A percentile compares a stretch with the other conserved stretches of the same genome.
phyloP scores from a whole-genome alignment of 495 filamentous ascomycete genomes.

The Oleoguttula mirabilis region DNA sequence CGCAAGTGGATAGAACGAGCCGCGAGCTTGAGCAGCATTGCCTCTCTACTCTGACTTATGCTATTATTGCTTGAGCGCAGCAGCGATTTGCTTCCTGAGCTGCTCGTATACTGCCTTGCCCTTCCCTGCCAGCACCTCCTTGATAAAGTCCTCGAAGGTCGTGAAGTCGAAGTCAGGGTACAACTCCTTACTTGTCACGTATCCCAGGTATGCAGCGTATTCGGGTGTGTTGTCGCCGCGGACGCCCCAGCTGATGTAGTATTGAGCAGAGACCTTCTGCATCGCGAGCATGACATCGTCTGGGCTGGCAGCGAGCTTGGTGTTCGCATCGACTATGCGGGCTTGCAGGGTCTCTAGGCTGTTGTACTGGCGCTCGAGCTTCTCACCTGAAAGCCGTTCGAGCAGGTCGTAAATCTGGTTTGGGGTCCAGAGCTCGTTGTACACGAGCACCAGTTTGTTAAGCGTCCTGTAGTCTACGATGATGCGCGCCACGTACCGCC shows the following conservation, averaged over 20 bases:
- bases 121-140: slow-evolving; percentile 1
- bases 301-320: slow-evolving; percentile 34
- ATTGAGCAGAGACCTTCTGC: slow-evolving; percentile 35
- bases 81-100: too few species aligned
- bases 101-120: slow-evolving; percentile 1
- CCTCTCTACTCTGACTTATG: too few species aligned
- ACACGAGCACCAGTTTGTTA: slow-evolving; percentile 45
- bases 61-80: too few species aligned
- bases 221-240: slow-evolving; percentile 47
- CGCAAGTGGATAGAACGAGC: too few species aligned
- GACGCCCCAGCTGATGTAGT: slow-evolving; percentile 41
- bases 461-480: slow-evolving; percentile 44
- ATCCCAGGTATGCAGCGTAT: slow-evolving; percentile 47
- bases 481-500: slow-evolving; percentile 44
- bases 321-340: slow-evolving; percentile 30
- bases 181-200: slow-evolving; percentile 42
- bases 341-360: slow-evolving; percentile 20
- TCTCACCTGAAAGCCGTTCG: slow-evolving; percentile 44
- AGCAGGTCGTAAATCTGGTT: slow-evolving; percentile 40
- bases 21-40: too few species aligned
- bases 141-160: slow-evolving; percentile 1
- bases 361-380: slow-evolving; percentile 40
- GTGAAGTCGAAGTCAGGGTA: slow-evolving; percentile 36
- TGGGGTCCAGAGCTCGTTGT: slow-evolving; percentile 37
- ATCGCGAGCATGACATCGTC: slow-evolving; percentile 38